These are phyloP conservation scores for Hanseniaspora jakobsenii DNA, from an alignment of 805 yeast genomes.

Conservation along the genomic window DNA sequence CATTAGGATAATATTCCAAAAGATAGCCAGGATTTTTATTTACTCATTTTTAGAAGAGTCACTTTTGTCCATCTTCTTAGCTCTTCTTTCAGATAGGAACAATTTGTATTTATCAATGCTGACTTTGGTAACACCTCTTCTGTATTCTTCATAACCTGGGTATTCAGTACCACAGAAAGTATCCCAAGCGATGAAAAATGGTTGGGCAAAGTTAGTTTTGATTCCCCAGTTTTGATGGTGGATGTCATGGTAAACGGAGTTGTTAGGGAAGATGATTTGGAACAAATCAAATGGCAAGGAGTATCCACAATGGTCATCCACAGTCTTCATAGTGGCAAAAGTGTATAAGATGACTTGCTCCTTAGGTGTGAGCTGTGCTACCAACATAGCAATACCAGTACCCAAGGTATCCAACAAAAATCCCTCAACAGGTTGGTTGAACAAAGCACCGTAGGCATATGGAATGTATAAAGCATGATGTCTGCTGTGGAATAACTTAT, in stretches of 20 bases:
- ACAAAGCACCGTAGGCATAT: constrained; percentile 90
- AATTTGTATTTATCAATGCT: constrained; percentile 55
- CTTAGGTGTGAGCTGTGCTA: constrained; percentile 56
- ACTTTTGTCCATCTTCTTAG: constrained; percentile 21
- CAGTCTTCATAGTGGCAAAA: constrained; percentile 89
- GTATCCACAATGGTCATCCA: constrained; percentile 98
- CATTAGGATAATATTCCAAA: no score
- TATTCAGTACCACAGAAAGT: constrained; percentile 57
- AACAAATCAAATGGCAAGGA: constrained; percentile 82
- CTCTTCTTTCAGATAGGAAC: constrained; percentile 36
- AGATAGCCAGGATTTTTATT: no score
- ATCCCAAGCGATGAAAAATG: constrained; percentile 95
- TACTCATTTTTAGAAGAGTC: constrained; percentile 1
- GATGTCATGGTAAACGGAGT: constrained; percentile 90
- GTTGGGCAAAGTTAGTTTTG: constrained; percentile 86
- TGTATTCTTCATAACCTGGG: constrained; percentile 52
- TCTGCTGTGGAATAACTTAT: constrained; percentile 77
- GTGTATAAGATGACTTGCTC: constrained; percentile 66
- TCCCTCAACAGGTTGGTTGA: constrained; percentile 91
- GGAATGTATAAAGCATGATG: constrained; percentile 94
- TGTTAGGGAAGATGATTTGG: constrained; percentile 85
- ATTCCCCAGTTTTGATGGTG: constrained; percentile 96
- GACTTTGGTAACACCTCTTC: constrained; percentile 50
- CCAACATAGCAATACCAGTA: constrained; percentile 66
- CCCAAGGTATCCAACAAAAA: constrained; percentile 84